phyloP scores from a whole-genome alignment of 768 basidiomycete genomes.

The Psilocybe tampanensis region DNA sequence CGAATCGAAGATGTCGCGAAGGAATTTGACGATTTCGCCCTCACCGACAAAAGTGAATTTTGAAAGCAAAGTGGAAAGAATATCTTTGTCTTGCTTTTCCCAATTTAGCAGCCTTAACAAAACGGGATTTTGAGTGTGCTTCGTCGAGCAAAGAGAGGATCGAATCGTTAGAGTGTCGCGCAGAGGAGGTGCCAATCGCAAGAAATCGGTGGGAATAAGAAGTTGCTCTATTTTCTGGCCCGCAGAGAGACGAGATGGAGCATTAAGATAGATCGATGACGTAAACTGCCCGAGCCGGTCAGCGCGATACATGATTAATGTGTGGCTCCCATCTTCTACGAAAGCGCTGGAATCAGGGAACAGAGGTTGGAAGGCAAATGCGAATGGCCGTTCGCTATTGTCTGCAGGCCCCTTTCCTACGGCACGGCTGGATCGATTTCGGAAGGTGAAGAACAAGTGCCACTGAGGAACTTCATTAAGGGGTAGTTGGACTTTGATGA shows the following conservation, averaged over 20 bases:
- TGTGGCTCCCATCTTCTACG: conserved; percentile 88
- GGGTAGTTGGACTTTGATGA: conserved; percentile 85
- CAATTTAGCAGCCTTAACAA: conserved; percentile 80
- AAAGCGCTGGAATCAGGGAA: conserved; percentile 77
- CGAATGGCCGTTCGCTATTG: conserved; percentile 74
- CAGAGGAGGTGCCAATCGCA: conserved; percentile 65
- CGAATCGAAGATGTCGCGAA: conserved; percentile 89
- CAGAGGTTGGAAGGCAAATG: conserved; percentile 90
- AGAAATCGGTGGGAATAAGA: conserved; percentile 58
- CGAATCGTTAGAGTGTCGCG: conserved; percentile 82
- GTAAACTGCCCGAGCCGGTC: conserved; percentile 67
- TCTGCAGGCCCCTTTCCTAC: conserved; percentile 41
- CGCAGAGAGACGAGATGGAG: conserved; percentile 59
- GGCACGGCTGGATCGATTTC: conserved; percentile 59
- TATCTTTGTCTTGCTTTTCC: conserved; percentile 72
- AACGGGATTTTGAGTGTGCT: conserved; percentile 88
- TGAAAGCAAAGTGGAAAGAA: conserved; percentile 70
- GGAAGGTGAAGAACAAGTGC: conserved; percentile 95
- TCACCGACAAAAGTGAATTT: conserved; percentile 93
- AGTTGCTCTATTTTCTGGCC: conserved; percentile 66
- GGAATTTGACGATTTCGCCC: conserved; percentile 92
- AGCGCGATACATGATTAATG: conserved; percentile 80
- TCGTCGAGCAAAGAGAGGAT: conserved; percentile 90
- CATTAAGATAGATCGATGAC: conserved; percentile 71
- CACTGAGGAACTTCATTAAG: conserved; percentile 68